These are phyloP conservation scores for Coleophoma cylindrospora DNA, from an alignment of 2,329 filamentous ascomycete genomes.

Conservation along the genomic window DNA sequence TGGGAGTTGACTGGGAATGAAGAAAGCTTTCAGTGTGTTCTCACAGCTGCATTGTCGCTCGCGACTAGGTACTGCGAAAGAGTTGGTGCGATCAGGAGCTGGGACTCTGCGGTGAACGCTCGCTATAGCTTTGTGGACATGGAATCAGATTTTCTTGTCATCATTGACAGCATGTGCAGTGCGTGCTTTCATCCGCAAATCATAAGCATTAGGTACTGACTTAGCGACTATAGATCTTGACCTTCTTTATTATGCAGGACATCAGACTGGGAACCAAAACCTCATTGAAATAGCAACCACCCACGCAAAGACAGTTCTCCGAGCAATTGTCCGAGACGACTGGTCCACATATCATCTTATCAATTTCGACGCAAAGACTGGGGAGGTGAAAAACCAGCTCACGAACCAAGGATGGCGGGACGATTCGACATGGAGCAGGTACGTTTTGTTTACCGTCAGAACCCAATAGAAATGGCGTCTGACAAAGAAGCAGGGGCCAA, in stretches of 20 bases:
- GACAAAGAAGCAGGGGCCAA: constrained; percentile 6
- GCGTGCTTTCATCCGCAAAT: background rate
- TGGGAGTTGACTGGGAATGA: constrained; percentile 10
- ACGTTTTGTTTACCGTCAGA: background rate
- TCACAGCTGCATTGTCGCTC: constrained; percentile 22
- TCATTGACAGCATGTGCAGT: constrained; percentile 28
- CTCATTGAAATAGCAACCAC: constrained; percentile 26
- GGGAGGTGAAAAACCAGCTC: constrained; percentile 28
- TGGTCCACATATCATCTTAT: constrained; percentile 31
- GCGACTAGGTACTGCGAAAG: constrained; percentile 8
- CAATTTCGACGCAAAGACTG: constrained; percentile 32
- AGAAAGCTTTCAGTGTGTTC: constrained; percentile 9
- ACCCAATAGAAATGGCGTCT: constrained; percentile 9
- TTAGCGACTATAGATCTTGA: constrained; percentile 21
- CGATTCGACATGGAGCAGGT: constrained; percentile 30
- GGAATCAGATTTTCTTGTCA: constrained; percentile 21
- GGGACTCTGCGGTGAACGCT: constrained; percentile 26
- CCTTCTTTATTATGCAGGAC: constrained; percentile 27
- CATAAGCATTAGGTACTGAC: background rate
- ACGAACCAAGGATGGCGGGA: constrained; percentile 35
- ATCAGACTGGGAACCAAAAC: constrained; percentile 20
- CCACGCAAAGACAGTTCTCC: constrained; percentile 28
- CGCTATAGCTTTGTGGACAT: constrained; percentile 10
- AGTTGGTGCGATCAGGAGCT: constrained; percentile 27
- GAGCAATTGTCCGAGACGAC: constrained; percentile 26